Evolutionary conservation across 768 basidiomycete genomes (phyloP), one percentile per base, ranked within the genome.

Genomic region (Boletus speciosus): DNA sequence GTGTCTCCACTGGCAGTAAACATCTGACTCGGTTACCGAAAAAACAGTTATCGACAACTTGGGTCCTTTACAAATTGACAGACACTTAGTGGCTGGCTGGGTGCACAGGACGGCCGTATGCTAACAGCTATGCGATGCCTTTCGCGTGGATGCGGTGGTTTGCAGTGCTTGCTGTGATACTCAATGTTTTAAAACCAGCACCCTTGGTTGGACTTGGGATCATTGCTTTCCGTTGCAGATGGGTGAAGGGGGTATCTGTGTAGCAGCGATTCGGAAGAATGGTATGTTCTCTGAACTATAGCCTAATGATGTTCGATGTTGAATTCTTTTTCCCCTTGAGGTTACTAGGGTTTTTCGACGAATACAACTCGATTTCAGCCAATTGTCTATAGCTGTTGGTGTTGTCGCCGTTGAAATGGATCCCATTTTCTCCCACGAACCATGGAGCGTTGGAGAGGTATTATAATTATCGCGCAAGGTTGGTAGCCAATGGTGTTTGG

Each of bases 91-190:
- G 48, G 56, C 41, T 38, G 42, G 37, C 23, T 51, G 35, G 1
- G 14, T 40, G 21, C 19, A 54, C 48, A 50, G 40, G 45, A 9
- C 11, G 42, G 35, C 48, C 40, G 1, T 38, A 19, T 36, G 6
- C 32, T n/a, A 3, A 57, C 10, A 45, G 34, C 60, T 32, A 55
- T 47, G 52, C 34, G n/a, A 43, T 38, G n/a, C 23, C 19, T 42
- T 29, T 38, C 35, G 52, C 47, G 16, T 27, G 43, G 31, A 52
- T 25, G 61, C 57, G 15, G n/a, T 56, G 60, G 32, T 36, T 43
- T 53, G 49, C 56, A n/a, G 52, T 65, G 52, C n/a, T 49, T 60
- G 61, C 58, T 61, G 64, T 57, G 53, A 47, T 27, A 25, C 6
- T 34, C 5, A 12, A 12, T 40, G 41, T 1, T 36, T 52, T 45